phyloP scores from a whole-genome alignment of 495 filamentous ascomycete species.

The Cercophora sp. region DNA sequence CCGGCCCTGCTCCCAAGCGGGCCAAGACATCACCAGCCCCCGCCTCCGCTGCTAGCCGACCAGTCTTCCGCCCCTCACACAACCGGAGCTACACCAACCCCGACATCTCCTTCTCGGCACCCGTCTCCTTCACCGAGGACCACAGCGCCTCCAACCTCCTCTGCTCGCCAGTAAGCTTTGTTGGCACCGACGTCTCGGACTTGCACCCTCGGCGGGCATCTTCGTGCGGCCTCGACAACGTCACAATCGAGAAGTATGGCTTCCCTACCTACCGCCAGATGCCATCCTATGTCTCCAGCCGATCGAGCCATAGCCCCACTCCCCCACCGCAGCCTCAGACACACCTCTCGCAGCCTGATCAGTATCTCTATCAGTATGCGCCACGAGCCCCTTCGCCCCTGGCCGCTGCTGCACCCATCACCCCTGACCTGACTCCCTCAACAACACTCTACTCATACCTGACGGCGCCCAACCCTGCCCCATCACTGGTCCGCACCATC shows the following conservation, averaged over 20 bases:
- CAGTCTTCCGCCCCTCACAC: constrained; percentile 45
- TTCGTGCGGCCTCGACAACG: constrained; percentile 63
- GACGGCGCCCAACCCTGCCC: constrained; percentile 71
- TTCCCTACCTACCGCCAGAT: constrained; percentile 79
- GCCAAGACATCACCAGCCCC: constrained; percentile 34
- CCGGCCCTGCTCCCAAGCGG: constrained; percentile 39
- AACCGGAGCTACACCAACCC: constrained; percentile 66
- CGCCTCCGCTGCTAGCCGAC: constrained; percentile 12
- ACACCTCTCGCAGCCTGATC: constrained; percentile 31
- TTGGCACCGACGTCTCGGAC: constrained; percentile 40
- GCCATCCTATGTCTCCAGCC: constrained; percentile 57
- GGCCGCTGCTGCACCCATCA: constrained; percentile 34
- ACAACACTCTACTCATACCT: constrained; percentile 76
- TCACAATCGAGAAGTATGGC: constrained; percentile 62
- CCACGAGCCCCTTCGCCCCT: constrained; percentile 50
- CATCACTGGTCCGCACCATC: constrained; percentile 75
- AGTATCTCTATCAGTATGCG: constrained; percentile 41
- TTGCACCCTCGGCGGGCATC: constrained; percentile 61
- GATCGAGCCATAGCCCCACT: constrained; percentile 28
- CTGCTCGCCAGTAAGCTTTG: constrained; percentile 64
- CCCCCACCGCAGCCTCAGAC: constrained; percentile 27
- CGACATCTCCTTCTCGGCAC: constrained; percentile 53
- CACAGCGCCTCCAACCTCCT: constrained; percentile 38
- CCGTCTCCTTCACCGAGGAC: constrained; percentile 34
- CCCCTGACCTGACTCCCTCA: constrained; percentile 44